These are phyloP conservation scores for Hypoxylon rubiginosum DNA, from an alignment of 2,329 filamentous ascomycete genomes.

Conservation along the genomic window DNA sequence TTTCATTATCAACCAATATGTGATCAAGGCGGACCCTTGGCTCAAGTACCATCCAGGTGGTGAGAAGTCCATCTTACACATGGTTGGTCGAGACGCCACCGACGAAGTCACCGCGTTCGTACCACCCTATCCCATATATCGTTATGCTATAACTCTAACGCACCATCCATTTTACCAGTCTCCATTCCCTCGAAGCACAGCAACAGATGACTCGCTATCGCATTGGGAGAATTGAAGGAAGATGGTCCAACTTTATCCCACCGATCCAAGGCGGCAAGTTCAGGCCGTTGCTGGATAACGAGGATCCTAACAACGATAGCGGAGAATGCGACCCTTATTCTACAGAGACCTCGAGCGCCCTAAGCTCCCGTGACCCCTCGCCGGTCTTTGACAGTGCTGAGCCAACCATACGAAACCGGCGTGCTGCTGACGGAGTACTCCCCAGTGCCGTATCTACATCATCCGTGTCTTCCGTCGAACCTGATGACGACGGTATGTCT, in stretches of 20 bases:
- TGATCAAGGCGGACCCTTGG: conserved; percentile 91
- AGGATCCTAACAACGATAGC: conserved; percentile 51
- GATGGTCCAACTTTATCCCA: conserved; percentile 89
- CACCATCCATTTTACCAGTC: conserved; percentile 61
- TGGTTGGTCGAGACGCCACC: conserved; percentile 93
- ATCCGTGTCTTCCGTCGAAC: conserved; percentile 67
- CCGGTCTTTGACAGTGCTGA: conserved; percentile 63
- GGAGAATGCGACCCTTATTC: conserved; percentile 47
- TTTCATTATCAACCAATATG: conserved; percentile 83
- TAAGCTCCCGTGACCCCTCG: conserved; percentile 66
- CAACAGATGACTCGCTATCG: conserved; percentile 84
- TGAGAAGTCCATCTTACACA: conserved; percentile 89
- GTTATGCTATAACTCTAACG: conserved; percentile 29
- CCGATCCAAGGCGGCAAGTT: conserved; percentile 92
- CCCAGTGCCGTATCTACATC: conserved; percentile 66
- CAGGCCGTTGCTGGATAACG: conserved; percentile 59
- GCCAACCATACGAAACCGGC: conserved; percentile 51
- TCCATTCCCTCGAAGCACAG: conserved; percentile 85
- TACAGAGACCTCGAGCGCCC: conserved; percentile 61
- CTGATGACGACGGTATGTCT: conserved; percentile 67
- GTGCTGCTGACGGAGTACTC: conserved; percentile 34
- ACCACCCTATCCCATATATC: conserved; percentile 36
- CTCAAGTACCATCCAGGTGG: conserved; percentile 92
- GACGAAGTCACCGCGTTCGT: conserved; percentile 92
- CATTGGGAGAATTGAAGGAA: conserved; percentile 84